Conservation (phyloP, 805 yeast species). For the Saccharomycopsis sp. region DNA sequence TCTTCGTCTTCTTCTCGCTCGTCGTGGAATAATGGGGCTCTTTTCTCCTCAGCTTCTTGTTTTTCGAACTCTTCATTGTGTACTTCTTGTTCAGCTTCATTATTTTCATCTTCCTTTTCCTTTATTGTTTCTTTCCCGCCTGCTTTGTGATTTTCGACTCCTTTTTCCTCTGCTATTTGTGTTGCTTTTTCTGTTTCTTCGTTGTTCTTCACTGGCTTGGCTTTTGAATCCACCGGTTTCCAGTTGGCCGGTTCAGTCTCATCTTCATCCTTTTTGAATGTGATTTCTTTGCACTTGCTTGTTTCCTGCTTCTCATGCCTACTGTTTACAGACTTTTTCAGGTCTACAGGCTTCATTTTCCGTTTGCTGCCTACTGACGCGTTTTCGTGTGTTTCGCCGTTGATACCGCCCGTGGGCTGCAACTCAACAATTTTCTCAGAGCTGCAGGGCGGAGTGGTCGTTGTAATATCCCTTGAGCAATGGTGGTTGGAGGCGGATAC, state of each 20-base stretch:
- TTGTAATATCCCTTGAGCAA: too few relatives aligned
- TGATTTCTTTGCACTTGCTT: background rate
- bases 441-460: too few relatives aligned
- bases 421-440: too few relatives aligned
- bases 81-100: slow-evolving; percentile 12
- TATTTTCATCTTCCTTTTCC: slow-evolving; percentile 14
- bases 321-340: background rate
- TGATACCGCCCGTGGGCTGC: too few relatives aligned
- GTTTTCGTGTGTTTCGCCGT: too few relatives aligned
- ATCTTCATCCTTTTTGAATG: background rate
- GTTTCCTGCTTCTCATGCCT: background rate
- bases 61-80: background rate
- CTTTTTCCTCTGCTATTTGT: background rate
- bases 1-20: slow-evolving; percentile 23
- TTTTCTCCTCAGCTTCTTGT: slow-evolving; percentile 10
- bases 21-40: slow-evolving; percentile 9
- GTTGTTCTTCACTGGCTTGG: background rate
- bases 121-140: background rate
- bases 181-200: background rate
- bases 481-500: too few relatives aligned
- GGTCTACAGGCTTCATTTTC: too few relatives aligned
- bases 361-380: too few relatives aligned
- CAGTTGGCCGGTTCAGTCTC: background rate
- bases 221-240: too few relatives aligned
- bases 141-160: background rate